These are phyloP conservation scores for Penicillium sp. DNA, from an alignment of 2,329 filamentous ascomycete genomes.

Conservation along the genomic window DNA sequence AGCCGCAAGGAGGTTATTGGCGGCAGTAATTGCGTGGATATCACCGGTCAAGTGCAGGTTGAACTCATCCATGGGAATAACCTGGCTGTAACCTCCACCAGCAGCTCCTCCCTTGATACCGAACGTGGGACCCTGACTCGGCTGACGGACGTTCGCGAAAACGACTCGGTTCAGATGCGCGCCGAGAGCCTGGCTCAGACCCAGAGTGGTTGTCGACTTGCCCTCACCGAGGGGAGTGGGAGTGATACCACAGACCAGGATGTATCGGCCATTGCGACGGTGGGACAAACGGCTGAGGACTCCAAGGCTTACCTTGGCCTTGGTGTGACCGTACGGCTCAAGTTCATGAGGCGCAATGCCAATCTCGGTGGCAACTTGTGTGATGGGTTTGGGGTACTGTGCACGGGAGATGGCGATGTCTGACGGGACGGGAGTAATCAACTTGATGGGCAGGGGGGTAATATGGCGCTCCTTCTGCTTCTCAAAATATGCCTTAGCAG, in stretches of 20 bases:
- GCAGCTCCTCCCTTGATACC: conserved; percentile 98
- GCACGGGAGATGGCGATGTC: conserved; percentile 91
- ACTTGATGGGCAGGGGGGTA: conserved; percentile 79
- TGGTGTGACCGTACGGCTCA: conserved; percentile 92
- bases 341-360: conserved; percentile 88
- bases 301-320: conserved; percentile 89
- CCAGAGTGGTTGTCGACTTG: conserved; percentile 97
- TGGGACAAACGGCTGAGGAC: conserved; percentile 84
- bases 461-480: conserved; percentile 80
- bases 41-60: conserved; percentile 97
- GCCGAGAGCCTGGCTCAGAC: conserved; percentile 88
- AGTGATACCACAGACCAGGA: conserved; percentile 94
- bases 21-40: conserved; percentile 95
- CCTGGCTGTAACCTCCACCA: conserved; percentile 96
- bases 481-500: conserved; percentile 80
- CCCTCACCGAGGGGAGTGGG: conserved; percentile 96
- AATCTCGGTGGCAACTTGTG: conserved; percentile 79
- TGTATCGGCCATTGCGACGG: conserved; percentile 85
- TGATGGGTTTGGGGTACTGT: conserved; percentile 92
- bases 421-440: conserved; percentile 83
- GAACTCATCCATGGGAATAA: conserved; percentile 99
- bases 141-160: conserved; percentile 96
- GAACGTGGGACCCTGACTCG: conserved; percentile 96
- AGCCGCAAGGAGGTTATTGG: conserved; percentile 94
- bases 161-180: conserved; percentile 85